Evolutionary conservation across 805 yeast species (phyloP), one percentile per base, ranked within the genome.

Genomic region (Lachancea meyersii): DNA sequence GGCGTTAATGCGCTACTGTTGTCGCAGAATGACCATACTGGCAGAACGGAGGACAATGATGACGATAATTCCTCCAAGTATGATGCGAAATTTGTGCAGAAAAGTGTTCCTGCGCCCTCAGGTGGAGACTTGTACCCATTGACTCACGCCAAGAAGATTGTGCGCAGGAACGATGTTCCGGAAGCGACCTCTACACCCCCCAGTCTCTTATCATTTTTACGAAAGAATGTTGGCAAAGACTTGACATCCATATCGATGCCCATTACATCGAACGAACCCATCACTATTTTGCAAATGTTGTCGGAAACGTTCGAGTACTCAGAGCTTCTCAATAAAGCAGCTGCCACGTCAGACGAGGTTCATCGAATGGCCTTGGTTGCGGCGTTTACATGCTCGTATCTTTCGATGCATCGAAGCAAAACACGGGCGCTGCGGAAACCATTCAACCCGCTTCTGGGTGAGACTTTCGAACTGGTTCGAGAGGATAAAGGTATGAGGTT

Each of bases 171-270:
- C 21, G 83, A 77, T 45, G 70, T 89, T 13, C 72, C 71, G 3
- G 68, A 68, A n/a, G 74, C 86, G 41, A 69, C 66, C 0, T 72
- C 79, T 26, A 67, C 78, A 0, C 97, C 97, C 2, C 96, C 96
- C 9, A 82, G 93, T 48, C 63, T 91, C 27, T 67, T 91, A 43
- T 75, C 86, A 1, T 77, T 88, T 53, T 71, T 93, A 38, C 74
- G 96, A 45, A 89, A 89, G 61, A 88, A 87, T 52, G 93, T 91
- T 9, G 97, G 97, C 17, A 91, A 89, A 57, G 97, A 91, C 61
- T 61, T 93, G 44, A 73, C 88, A 0, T 72, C 87, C 1, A 75
- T 89, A 35, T 80, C 96, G 0, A 88, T 91, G 89, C 98, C 98
- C 1, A 95, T 93, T 6, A 80, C 93, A 1, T 76, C 88, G 42